Base-by-base conservation (phyloP, 164 flowering plant species). In the Sedum album region DNA sequence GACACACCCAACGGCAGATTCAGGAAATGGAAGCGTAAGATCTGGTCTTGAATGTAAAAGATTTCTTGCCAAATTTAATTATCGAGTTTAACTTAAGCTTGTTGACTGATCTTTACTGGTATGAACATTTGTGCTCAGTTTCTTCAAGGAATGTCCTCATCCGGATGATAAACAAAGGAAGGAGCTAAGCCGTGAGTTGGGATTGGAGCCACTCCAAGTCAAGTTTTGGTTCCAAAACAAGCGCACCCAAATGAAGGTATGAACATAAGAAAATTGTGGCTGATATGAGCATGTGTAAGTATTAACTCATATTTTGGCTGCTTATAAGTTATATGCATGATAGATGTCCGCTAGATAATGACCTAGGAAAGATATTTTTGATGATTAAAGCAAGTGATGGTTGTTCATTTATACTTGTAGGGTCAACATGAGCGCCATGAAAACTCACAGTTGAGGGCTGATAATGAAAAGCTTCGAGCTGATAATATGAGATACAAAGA, bases 151-250 rank as follows among this genome's bases (percentile, higher is more conserved):
- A 69, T 88, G 93, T 73, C 95, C 95, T 41, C 98, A 93, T 71
- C 98, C 96, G 0, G 98, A 90, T 74, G 98, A 90, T 66, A 93
- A 93, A 82, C 93, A 90, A 77, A 85, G 98, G 76, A 93, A 87
- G 74, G 96, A 90, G 79, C 77, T 93, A 25, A 81, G 96, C 68
- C 86, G 93, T 18, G 83, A 87, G 61, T 70, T 93, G 68, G 87
- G 84, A 66, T 73, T 93, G 28, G 95, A 86, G 75, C 98, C 96
- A 62, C 72, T 90, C 38, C 98, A 93, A 74, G 81, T 93, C 66
- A 93, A 93, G 46, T 93, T 93, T 78, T 93, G 98, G 98, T 93
- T 93, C 77, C 96, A 93, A 78, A 93, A 93, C 78, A 93, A 90
- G 74, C 88, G 98, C 49, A 93, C 98, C 31, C 96, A 93, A 76